Evolutionary conservation across 805 yeast genomes (phyloP).

Genomic region (Suhomyces sp.): DNA sequence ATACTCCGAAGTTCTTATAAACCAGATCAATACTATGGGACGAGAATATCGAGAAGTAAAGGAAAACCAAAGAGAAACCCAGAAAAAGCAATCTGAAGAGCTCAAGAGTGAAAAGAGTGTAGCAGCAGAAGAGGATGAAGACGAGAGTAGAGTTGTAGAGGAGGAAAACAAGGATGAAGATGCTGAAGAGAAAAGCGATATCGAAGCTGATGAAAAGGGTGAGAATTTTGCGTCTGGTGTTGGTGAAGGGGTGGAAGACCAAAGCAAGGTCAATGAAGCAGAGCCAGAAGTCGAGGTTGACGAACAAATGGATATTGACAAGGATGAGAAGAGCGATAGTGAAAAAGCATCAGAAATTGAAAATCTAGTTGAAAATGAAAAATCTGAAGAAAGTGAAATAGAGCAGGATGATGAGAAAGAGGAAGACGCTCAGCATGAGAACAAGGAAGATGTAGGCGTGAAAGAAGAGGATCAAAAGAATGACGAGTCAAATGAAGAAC

Average conservation of each 20-base stretch:
- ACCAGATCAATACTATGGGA: conserved; percentile 20
- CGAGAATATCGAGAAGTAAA: not conserved
- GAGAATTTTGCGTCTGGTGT: conserved; percentile 6
- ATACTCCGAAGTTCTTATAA: conserved; percentile 19
- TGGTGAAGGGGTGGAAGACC: not conserved
- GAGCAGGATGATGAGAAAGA: conserved; percentile 3
- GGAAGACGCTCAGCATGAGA: conserved; percentile 7
- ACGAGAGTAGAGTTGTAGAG: not conserved
- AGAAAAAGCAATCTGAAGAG: conserved; percentile 4
- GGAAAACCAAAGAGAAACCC: conserved; percentile 1
- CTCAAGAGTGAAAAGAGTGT: not conserved
- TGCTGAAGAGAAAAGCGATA: not conserved
- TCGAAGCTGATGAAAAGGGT: conserved; percentile 5
- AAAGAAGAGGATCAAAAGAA: not conserved
- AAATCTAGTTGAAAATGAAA: conserved; percentile 3
- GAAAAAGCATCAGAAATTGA: not conserved
- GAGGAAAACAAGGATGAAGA: not conserved
- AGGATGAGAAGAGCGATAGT: not conserved
- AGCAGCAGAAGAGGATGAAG: not conserved
- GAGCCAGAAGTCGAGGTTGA: not conserved
- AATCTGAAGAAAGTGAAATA: not conserved
- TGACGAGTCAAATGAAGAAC: not conserved
- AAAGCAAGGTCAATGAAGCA: not conserved
- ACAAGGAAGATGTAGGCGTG: not conserved
- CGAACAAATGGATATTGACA: not conserved